Evolutionary conservation across 352 stramenopile genomes (phyloP), one percentile per base, ranked within the genome.

Genomic region (Halophytophthora polymorphica): DNA sequence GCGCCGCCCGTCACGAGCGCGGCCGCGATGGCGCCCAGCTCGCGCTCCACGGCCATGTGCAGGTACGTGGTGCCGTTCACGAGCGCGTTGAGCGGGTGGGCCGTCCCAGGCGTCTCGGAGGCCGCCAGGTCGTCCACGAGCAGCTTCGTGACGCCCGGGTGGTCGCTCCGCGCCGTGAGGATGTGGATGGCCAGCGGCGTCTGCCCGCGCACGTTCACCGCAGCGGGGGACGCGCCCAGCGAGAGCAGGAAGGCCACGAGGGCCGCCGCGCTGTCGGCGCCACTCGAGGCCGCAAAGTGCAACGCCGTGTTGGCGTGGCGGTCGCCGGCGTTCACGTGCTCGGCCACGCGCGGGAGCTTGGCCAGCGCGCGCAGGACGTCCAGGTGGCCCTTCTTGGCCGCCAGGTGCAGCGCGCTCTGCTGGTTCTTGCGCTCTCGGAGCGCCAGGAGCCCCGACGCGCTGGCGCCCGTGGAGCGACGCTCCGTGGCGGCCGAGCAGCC

Each of bases 171-270:
- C 12, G 71, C 71, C 17, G 83, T 94, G 53, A 94, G 49, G 49
- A 92, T 90, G 63, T 94, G 83, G 53, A 92, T 90, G 49, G 77
- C 83, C 28, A 92, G 67, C 55, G 83, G 83, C 33, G 83, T 94
- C 64, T 94, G 83, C 4, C 82, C 83, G 21, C 83, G 83, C 13
- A 93, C 66, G 58, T 93, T 93, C 31, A 88, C 64, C 6, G 73
- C 75, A 22, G 71, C 64, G 17, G 75, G 66, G 46, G 69, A 90
- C 2, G 83, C 83, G 23, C 80, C 73, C 17, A 88, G 60, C 14
- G 68, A 72, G 1, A 94, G 73, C 33, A 93, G 55, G 15, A 90
- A 43, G 51, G 86, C 76, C 28, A 90, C 81, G 48, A 93, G 73
- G 46, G 89, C 72, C 0, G 73, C 54, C 2, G 77, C 75, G 40